Evolutionary conservation across 768 basidiomycete species (phyloP).

Genomic region (Hericium rajendrae): DNA sequence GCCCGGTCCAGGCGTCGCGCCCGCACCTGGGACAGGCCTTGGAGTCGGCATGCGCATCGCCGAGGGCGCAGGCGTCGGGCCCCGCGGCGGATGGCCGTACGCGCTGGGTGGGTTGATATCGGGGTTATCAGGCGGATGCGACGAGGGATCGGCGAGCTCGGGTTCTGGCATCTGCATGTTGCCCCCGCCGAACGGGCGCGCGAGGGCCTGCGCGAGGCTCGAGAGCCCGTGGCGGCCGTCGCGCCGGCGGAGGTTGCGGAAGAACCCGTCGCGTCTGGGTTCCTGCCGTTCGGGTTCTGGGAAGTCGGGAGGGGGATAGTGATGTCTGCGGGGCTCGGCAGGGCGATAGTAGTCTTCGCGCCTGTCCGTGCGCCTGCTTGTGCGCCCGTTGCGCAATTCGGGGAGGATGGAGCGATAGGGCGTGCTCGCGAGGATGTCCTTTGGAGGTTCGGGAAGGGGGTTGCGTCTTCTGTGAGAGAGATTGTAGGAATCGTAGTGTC

Average conservation of each 20-base stretch:
- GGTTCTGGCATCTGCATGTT: constrained; percentile 5
- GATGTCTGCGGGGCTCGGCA: neutral
- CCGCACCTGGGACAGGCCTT: neutral
- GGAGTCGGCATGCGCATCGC: constrained; percentile 11
- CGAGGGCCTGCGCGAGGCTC: neutral
- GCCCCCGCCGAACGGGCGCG: neutral
- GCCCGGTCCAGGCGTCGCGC: neutral
- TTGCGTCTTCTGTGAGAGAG: neutral
- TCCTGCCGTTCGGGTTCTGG: neutral
- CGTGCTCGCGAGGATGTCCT: neutral
- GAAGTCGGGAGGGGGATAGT: neutral
- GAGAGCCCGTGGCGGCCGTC: neutral
- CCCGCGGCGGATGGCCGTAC: neutral
- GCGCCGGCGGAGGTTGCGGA: neutral
- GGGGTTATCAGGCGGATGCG: neutral
- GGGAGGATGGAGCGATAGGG: neutral
- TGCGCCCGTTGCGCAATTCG: neutral
- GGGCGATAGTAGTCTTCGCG: neutral
- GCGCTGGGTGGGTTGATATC: neutral
- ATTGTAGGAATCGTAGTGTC: neutral
- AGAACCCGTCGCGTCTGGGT: constrained; percentile 1
- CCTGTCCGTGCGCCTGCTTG: neutral
- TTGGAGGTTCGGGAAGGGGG: neutral
- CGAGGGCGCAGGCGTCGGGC: neutral
- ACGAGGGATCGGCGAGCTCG: neutral